Evolutionary conservation across 768 basidiomycete genomes (phyloP).

Genomic region (Termitomyces sp.): DNA sequence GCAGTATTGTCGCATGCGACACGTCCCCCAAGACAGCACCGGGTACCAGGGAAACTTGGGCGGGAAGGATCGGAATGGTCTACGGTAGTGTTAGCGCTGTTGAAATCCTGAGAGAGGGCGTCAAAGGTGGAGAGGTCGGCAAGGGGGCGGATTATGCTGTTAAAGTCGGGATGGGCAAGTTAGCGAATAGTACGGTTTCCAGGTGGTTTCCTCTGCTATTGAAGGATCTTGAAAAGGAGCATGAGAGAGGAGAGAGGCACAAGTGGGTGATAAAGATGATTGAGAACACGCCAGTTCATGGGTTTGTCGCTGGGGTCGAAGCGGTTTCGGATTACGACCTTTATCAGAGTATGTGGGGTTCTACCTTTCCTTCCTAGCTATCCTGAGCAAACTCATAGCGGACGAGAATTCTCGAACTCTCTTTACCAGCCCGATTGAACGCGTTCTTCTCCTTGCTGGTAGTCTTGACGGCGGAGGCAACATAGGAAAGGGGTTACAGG

Average conservation of each 20-base stretch:
- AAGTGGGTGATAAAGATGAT: constrained; percentile 33
- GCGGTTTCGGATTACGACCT: constrained; percentile 43
- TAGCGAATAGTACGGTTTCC: constrained; percentile 36
- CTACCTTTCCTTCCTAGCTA: background rate
- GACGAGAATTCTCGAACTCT: constrained; percentile 15
- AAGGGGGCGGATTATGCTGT: constrained; percentile 23
- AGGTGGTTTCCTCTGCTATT: constrained; percentile 48
- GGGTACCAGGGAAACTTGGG: constrained; percentile 47
- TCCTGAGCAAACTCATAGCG: background rate
- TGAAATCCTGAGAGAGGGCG: constrained; percentile 5
- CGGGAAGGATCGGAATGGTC: constrained; percentile 35
- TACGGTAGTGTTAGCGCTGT: constrained; percentile 16
- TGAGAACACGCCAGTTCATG: constrained; percentile 31
- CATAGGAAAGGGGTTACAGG: constrained; percentile 33
- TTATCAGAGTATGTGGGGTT: constrained; percentile 12
- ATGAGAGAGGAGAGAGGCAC: constrained; percentile 9
- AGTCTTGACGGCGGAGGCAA: constrained; percentile 43
- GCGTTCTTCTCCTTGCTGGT: constrained; percentile 41
- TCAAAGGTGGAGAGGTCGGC: constrained; percentile 8
- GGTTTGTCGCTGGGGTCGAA: constrained; percentile 41
- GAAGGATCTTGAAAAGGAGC: constrained; percentile 16
- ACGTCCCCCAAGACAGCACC: constrained; percentile 38
- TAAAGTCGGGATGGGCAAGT: constrained; percentile 33
- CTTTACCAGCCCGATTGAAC: constrained; percentile 20
- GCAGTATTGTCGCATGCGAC: constrained; percentile 43